Evolutionary conservation across 177 flowering plant genomes (phyloP).

Genomic region (Vitis hybrid): DNA sequence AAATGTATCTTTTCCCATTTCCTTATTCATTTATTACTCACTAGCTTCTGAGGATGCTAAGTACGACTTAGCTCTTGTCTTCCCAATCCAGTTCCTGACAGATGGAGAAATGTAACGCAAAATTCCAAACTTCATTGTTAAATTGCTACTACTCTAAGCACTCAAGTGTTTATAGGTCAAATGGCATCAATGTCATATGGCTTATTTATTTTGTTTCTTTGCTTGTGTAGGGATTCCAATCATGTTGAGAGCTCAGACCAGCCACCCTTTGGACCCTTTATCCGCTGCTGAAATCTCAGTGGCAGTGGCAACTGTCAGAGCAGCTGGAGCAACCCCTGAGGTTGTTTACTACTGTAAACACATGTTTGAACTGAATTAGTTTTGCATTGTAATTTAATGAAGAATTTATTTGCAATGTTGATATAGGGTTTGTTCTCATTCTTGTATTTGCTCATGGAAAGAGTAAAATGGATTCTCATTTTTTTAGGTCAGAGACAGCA

Average conservation of each 20-base stretch:
- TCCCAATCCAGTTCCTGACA: no score
- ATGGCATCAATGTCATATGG: not conserved
- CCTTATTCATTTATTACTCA: not conserved
- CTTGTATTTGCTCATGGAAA: not conserved
- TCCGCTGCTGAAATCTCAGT: conserved; percentile 93
- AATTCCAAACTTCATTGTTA: not conserved
- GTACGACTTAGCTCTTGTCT: not conserved
- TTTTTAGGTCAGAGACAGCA: conserved; percentile 91
- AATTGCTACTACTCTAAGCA: not conserved
- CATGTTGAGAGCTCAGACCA: conserved; percentile 68
- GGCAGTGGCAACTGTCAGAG: conserved; percentile 94
- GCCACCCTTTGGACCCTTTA: conserved; percentile 95
- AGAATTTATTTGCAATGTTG: not conserved
- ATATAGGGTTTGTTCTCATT: no score
- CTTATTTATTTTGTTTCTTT: not conserved
- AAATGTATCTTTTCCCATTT: not conserved
- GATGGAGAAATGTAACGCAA: not conserved
- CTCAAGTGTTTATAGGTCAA: not conserved
- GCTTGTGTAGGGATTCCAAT: conserved; percentile 44
- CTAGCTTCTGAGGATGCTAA: not conserved
- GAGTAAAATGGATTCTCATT: not conserved
- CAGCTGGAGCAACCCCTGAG: conserved; percentile 98
- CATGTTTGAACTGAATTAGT: not conserved
- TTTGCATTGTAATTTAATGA: not conserved
- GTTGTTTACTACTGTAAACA: conserved; percentile 25